Conservation (phyloP, 2,329 filamentous ascomycete species). For the Penicillium sp. region DNA sequence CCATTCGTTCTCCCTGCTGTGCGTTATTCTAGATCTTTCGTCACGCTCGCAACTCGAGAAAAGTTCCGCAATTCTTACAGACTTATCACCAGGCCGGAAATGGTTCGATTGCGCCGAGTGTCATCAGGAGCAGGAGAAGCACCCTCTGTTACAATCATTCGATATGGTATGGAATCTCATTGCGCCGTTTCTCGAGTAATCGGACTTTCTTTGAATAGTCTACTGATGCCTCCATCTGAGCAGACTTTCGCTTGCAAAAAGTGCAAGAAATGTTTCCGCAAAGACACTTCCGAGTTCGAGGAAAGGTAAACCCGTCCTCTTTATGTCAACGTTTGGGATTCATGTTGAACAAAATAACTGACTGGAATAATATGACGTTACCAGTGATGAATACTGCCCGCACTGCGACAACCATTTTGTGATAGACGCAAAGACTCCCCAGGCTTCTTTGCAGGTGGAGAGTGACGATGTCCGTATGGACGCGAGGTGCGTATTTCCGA, state of each 20-base stretch:
- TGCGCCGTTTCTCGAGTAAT: background rate
- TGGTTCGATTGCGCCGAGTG: constrained; percentile 99
- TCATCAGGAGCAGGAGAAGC: constrained; percentile 75
- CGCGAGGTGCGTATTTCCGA: constrained; percentile 50
- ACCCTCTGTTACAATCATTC: constrained; percentile 68
- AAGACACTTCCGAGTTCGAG: constrained; percentile 86
- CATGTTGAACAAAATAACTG: background rate
- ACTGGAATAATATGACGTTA: background rate
- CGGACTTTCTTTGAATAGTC: background rate
- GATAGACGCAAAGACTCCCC: constrained; percentile 79
- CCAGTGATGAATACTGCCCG: constrained; percentile 92
- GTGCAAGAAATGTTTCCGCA: constrained; percentile 97
- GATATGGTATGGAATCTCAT: constrained; percentile 63
- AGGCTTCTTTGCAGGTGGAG: constrained; percentile 79
- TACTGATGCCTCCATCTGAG: background rate
- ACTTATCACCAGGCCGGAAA: constrained; percentile 63
- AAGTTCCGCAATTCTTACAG: background rate
- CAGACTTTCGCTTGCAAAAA: constrained; percentile 90
- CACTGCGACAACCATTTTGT: constrained; percentile 99
- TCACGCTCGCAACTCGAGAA: background rate
- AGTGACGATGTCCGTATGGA: constrained; percentile 86
- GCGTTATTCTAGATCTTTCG: constrained; percentile 33
- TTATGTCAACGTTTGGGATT: background rate
- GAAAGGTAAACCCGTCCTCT: constrained; percentile 54
- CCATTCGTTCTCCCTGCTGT: constrained; percentile 96